phyloP scores from a whole-genome alignment of 108 stramenopile genomes.

The Nannochloropsis gaditana region DNA sequence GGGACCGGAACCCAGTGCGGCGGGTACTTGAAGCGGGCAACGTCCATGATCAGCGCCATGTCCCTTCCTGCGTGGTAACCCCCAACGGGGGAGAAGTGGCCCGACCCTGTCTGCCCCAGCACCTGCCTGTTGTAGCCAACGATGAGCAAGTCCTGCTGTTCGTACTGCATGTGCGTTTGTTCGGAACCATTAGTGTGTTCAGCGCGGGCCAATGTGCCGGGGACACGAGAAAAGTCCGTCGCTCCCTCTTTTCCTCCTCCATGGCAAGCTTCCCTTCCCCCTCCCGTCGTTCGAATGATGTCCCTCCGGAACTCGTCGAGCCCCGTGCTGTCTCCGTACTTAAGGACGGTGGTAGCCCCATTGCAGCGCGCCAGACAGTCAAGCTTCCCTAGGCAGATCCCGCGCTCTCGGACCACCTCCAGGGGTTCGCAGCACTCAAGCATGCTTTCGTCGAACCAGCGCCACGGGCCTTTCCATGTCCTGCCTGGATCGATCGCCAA shows the following conservation, averaged over 20 bases:
- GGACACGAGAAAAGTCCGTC: background rate
- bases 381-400: constrained; percentile 30
- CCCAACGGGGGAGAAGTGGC: constrained; percentile 86
- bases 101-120: constrained; percentile 80
- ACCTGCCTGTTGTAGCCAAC: background rate
- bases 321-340: constrained; percentile 23
- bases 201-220: background rate
- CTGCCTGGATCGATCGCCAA: constrained; percentile 76
- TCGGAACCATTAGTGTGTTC: background rate
- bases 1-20: constrained; percentile 79
- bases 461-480: constrained; percentile 80
- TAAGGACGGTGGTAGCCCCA: constrained; percentile 24
- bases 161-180: background rate
- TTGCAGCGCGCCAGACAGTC: constrained; percentile 55
- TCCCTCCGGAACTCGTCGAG: constrained; percentile 66
- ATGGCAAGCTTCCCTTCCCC: background rate
- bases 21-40: constrained; percentile 96
- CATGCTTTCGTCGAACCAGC: constrained; percentile 84
- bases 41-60: constrained; percentile 87
- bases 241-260: background rate
- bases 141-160: background rate
- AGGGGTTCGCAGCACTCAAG: constrained; percentile 70
- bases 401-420: constrained; percentile 43
- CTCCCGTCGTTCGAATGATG: constrained; percentile 42
- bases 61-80: constrained; percentile 66